A percentile compares a stretch with the other conserved stretches of the same genome.
These are phyloP conservation scores for Rhizopogon vinicolor DNA, from an alignment of 768 basidiomycete species.

Conservation along the genomic window DNA sequence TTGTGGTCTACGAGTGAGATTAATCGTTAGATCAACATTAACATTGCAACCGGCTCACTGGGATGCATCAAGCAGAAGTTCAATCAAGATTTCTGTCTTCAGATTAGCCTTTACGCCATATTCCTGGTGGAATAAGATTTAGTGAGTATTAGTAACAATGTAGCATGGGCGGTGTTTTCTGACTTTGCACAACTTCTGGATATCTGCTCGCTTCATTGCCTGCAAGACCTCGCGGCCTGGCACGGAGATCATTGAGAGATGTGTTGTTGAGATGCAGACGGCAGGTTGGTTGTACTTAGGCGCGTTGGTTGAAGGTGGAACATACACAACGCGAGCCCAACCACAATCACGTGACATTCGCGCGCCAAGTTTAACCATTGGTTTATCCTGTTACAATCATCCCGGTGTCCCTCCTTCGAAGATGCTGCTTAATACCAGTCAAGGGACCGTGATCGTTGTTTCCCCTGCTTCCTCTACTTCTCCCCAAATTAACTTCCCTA, in stretches of 20 bases:
- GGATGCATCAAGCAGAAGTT: slow-evolving; percentile 57
- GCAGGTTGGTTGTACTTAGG: slow-evolving; percentile 1
- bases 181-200: slow-evolving; percentile 66
- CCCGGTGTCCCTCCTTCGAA: too few species aligned
- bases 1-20: slow-evolving; percentile 22
- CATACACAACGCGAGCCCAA: slow-evolving; percentile 46
- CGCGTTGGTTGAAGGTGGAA: slow-evolving; percentile 42
- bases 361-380: too few species aligned
- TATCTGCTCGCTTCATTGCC: slow-evolving; percentile 47
- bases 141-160: slow-evolving; percentile 8
- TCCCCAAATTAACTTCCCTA: neutral
- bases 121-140: slow-evolving; percentile 42
- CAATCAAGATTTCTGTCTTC: slow-evolving; percentile 75
- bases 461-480: neutral
- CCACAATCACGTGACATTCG: slow-evolving; percentile 28
- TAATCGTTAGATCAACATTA: slow-evolving; percentile 33
- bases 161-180: neutral
- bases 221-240: slow-evolving; percentile 41
- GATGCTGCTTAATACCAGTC: slow-evolving; percentile 3
- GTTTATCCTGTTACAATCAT: too few species aligned
- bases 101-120: slow-evolving; percentile 80
- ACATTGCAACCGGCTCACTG: slow-evolving; percentile 30
- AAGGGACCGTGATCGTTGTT: neutral
- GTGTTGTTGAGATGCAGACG: slow-evolving; percentile 2
- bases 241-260: slow-evolving; percentile 35